A percentile compares a stretch with the other conserved stretches of the same genome.
These are phyloP conservation scores for Rhytidiadelphus loreus DNA, from an alignment of 225 moss, liverwort and hornwort genomes.

Conservation along the genomic window DNA sequence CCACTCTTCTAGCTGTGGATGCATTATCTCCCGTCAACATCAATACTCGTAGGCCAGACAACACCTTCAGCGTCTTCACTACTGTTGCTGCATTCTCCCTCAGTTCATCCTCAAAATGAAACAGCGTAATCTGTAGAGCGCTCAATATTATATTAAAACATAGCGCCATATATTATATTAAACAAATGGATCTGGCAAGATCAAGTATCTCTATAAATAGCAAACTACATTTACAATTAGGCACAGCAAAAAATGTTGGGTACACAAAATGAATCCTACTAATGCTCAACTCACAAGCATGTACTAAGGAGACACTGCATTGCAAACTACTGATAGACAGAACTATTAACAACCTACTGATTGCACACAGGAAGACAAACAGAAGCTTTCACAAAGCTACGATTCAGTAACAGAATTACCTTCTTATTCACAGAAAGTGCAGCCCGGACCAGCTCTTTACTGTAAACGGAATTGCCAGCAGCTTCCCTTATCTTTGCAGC, in stretches of 20 bases:
- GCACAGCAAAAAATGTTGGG: neutral
- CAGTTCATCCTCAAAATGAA: constrained; percentile 95
- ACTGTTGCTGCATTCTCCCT: constrained; percentile 70
- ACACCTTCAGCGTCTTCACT: constrained; percentile 52
- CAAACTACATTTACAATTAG: neutral
- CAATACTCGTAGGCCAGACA: constrained; percentile 56
- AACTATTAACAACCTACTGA: neutral
- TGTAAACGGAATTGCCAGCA: constrained; percentile 60
- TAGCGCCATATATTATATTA: too few relatives aligned
- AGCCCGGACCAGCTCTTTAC: constrained; percentile 80
- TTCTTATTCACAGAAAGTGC: constrained; percentile 85
- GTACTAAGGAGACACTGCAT: neutral
- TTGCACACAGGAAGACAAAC: neutral
- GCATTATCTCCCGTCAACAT: constrained; percentile 95
- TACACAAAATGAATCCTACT: neutral
- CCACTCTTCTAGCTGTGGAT: constrained; percentile 78
- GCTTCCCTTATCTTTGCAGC: constrained; percentile 66
- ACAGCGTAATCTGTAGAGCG: constrained; percentile 60
- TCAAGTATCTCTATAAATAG: neutral
- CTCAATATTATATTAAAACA: neutral
- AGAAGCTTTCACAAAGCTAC: neutral
- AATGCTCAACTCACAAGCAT: neutral
- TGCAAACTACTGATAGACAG: neutral
- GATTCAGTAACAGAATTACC: constrained; percentile 19
- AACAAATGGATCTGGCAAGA: neutral